These are phyloP conservation scores for Myochromella boudieri DNA, from an alignment of 768 basidiomycete species.

Conservation along the genomic window DNA sequence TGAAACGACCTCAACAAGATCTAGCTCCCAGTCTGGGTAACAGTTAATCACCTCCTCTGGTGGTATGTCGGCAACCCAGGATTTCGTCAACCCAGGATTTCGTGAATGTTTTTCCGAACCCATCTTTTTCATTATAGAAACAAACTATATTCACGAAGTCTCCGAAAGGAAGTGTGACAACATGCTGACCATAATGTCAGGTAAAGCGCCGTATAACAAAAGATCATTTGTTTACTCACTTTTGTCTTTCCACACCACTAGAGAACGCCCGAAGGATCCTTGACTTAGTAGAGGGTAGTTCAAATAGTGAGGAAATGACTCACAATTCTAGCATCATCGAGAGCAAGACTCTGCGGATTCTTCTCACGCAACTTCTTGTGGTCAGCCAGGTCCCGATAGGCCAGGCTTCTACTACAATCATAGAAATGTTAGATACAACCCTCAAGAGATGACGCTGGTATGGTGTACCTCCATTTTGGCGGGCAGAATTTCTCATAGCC, in stretches of 20 bases:
- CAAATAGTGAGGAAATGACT: not conserved
- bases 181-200: constrained; percentile 16
- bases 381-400: not conserved
- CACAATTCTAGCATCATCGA: constrained; percentile 10
- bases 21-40: constrained; percentile 7
- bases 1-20: constrained; percentile 1
- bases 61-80: constrained; percentile 18
- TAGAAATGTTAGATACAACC: no score
- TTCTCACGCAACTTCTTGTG: constrained; percentile 5
- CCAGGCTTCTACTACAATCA: constrained; percentile 11
- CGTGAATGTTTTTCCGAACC: constrained; percentile 17
- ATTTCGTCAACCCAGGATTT: constrained; percentile 19
- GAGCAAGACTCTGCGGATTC: not conserved
- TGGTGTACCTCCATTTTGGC: constrained; percentile 6
- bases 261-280: not conserved
- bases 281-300: not conserved
- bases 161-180: constrained; percentile 25
- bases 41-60: not conserved
- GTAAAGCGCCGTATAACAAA: not conserved
- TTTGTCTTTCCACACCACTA: constrained; percentile 13
- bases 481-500: constrained; percentile 6
- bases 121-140: constrained; percentile 19
- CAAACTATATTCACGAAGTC: constrained; percentile 19
- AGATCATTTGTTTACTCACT: not conserved
- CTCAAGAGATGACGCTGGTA: no score